Evolutionary conservation across 768 basidiomycete genomes (phyloP), one percentile per base, ranked within the genome.

Genomic region (Agrocybe praecox): DNA sequence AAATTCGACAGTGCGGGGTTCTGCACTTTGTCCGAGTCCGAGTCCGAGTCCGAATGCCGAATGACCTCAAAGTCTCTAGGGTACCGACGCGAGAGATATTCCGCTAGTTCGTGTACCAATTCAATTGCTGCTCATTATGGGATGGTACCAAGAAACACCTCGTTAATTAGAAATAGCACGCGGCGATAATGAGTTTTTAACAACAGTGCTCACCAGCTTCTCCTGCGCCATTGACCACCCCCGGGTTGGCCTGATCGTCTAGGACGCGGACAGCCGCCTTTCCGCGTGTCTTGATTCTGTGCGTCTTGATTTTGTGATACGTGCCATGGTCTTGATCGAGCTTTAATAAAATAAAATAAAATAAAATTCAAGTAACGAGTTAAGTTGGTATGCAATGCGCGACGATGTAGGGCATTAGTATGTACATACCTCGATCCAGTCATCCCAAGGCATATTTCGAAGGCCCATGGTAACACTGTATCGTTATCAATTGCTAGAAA

Each of bases 391-490:
- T 40, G n/a, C n/a, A n/a, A 18, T 26, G 26, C 40, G n/a, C 36
- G 17, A 6, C 23, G n/a, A 51, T 18, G 22, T 47, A 56, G 68
- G n/a, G 26, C 46, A 18, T 23, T 1, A 14, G 15, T 22, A 2
- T 17, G 12, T 36, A 33, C 32, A 56, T n/a, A 85, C 86, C 73
- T 90, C 86, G 46, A 91, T 83, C 89, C 89, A 90, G 52, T 87
- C 82, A 40, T 79, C 77, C 84, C 85, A 91, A 9, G 74, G 74
- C 87, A 90, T 89, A 48, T 65, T 71, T 36, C 84, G 80, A 62
- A 87, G 82, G 58, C 83, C 87, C 86, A 89, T 89, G 29, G 86
- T 89, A 42, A 87, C 76, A 60, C 87, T 89, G 48, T 11, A 33
- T 5, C 9, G 15, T 40, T 23, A 23, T 26, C n/a, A 29, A 29